phyloP scores from a whole-genome alignment of 371 early-diverging fungal species.

The Mucor mucedo region DNA sequence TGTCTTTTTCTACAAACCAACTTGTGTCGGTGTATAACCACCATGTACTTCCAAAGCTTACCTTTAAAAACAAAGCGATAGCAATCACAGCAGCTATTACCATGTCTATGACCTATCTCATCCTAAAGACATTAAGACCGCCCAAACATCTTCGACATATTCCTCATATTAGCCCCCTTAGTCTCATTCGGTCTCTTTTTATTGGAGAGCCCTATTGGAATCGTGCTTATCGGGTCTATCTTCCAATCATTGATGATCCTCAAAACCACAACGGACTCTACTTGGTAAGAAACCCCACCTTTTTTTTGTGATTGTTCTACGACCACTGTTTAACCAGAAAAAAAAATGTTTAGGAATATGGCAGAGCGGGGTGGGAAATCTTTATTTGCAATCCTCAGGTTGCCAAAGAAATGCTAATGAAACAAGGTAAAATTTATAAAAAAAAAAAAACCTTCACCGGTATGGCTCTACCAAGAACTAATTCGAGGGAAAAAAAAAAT shows the following conservation, averaged over 20 bases:
- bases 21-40: too few relatives aligned
- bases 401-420: constrained; percentile 9
- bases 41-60: too few relatives aligned
- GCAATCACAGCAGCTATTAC: constrained; percentile 13
- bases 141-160: constrained; percentile 32
- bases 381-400: constrained; percentile 9
- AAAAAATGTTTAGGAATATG: neutral
- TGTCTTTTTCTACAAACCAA: too few relatives aligned
- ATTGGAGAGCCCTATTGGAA: neutral
- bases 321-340: neutral
- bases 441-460: neutral
- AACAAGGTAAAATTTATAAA: constrained; percentile 2
- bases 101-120: constrained; percentile 5
- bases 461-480: neutral
- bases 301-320: too few relatives aligned
- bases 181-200: neutral
- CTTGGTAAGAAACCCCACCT: constrained; percentile 3
- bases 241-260: constrained; percentile 12
- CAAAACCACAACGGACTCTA: constrained; percentile 12
- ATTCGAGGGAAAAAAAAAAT: too few relatives aligned
- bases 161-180: constrained; percentile 16
- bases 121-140: constrained; percentile 10
- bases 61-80: constrained; percentile 7
- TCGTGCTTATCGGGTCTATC: neutral
- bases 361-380: constrained; percentile 11